A percentile compares a stretch with the other conserved stretches of the same genome.
Conservation (phyloP, 2,329 filamentous ascomycete species). For the Penicillium verrucosum region DNA sequence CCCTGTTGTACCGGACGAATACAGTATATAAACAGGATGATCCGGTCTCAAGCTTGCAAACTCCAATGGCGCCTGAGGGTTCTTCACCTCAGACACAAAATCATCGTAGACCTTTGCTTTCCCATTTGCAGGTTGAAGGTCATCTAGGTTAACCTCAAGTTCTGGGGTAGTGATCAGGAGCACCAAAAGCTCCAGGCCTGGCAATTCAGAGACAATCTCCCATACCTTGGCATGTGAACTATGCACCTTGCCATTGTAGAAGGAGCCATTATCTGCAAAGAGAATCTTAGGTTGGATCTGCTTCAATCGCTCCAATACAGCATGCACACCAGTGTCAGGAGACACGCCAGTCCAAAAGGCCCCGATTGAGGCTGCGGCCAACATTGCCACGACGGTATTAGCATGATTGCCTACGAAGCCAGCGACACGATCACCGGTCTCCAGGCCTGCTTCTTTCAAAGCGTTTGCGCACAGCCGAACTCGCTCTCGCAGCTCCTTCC, state of each 20-base stretch:
- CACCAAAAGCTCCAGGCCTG: slow-evolving; percentile 66
- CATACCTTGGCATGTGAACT: slow-evolving; percentile 72
- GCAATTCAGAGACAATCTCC: slow-evolving; percentile 69
- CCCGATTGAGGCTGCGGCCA: slow-evolving; percentile 76
- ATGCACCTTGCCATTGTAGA: slow-evolving; percentile 90
- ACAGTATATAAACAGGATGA: slow-evolving; percentile 90
- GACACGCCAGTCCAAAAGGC: slow-evolving; percentile 92
- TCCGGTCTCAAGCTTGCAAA: slow-evolving; percentile 80
- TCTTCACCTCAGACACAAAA: slow-evolving; percentile 46
- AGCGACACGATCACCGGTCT: slow-evolving; percentile 59
- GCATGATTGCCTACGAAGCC: slow-evolving; percentile 86
- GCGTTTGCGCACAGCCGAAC: slow-evolving; percentile 71
- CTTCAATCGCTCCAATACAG: slow-evolving; percentile 78
- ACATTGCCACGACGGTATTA: slow-evolving; percentile 82
- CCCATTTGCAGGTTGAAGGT: slow-evolving; percentile 36
- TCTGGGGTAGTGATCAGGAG: slow-evolving; percentile 65
- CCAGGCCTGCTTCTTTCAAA: slow-evolving; percentile 64
- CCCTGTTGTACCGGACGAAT: slow-evolving; percentile 85
- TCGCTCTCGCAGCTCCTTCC: slow-evolving; percentile 74
- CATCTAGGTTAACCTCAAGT: slow-evolving; percentile 35
- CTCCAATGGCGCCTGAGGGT: slow-evolving; percentile 43
- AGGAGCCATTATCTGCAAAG: slow-evolving; percentile 81
- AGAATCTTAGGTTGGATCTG: slow-evolving; percentile 82
- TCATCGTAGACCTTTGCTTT: slow-evolving; percentile 42
- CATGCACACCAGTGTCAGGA: slow-evolving; percentile 86